Conservation (phyloP, 31 red algal species). For the Endocladia muricata region DNA sequence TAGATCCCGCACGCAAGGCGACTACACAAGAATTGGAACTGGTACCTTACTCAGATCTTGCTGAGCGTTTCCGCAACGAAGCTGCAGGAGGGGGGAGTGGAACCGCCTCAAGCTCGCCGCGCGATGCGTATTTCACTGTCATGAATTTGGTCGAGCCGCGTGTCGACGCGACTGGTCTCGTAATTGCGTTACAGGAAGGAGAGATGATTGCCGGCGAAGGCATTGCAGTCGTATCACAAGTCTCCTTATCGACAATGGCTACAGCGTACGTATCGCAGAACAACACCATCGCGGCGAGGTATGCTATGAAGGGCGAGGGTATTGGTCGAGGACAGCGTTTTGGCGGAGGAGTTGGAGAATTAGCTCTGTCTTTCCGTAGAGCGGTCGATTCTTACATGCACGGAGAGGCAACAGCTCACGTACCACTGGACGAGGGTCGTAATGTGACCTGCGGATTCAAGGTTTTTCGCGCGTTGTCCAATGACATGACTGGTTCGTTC, state of each 20-base stretch:
- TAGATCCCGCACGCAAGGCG: conserved; percentile 70
- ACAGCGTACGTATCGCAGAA: conserved; percentile 66
- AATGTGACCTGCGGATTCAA: conserved; percentile 30
- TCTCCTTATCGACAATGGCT: conserved; percentile 44
- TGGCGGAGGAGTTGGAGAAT: conserved; percentile 34
- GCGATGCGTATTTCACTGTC: conserved; percentile 84
- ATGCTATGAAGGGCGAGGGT: conserved; percentile 14
- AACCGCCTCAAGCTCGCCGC: conserved; percentile 21
- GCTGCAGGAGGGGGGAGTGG: neutral
- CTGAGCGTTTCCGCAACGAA: conserved; percentile 59
- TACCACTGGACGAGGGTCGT: conserved; percentile 42
- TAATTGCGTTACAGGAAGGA: conserved; percentile 64
- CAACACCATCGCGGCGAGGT: conserved; percentile 41
- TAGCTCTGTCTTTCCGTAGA: conserved; percentile 40
- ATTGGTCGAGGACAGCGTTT: conserved; percentile 1
- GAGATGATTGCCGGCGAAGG: neutral
- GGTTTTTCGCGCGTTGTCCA: conserved; percentile 46
- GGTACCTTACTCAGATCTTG: conserved; percentile 66
- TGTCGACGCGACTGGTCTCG: conserved; percentile 85
- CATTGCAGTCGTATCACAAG: conserved; percentile 54
- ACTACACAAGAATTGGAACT: conserved; percentile 65
- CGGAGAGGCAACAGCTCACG: conserved; percentile 50
- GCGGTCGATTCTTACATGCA: conserved; percentile 61
- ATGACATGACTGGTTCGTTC: conserved; percentile 53
- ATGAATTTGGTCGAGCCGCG: conserved; percentile 63